Evolutionary conservation across 225 moss, liverwort and hornwort genomes (phyloP).

Genomic region (Anthoceros angustus): DNA sequence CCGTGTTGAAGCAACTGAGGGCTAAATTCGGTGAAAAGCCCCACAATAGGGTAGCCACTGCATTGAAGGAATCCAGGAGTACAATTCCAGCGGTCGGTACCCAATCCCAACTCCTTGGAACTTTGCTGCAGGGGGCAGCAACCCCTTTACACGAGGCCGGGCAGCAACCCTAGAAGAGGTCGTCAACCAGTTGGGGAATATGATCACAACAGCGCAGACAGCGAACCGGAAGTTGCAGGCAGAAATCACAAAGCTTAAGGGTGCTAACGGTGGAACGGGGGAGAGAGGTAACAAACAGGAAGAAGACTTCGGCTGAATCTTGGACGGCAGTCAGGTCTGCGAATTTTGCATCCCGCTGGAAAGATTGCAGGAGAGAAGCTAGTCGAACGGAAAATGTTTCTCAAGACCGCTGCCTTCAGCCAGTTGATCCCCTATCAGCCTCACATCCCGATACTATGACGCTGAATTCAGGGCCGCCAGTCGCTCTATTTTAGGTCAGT

Average conservation of each 20-base stretch:
- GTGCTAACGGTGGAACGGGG: neutral
- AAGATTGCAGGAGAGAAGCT: neutral
- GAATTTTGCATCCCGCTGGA: neutral
- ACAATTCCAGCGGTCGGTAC: conserved; percentile 34
- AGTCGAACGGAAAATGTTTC: neutral
- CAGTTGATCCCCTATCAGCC: neutral
- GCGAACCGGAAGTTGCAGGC: neutral
- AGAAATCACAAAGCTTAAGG: neutral
- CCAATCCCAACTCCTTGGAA: conserved; percentile 23
- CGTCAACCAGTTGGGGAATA: neutral
- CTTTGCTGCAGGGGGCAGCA: conserved; percentile 9
- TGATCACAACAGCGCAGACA: neutral
- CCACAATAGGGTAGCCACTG: conserved; percentile 19
- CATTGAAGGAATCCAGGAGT: conserved; percentile 21
- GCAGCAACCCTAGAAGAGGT: neutral
- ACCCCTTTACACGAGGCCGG: neutral
- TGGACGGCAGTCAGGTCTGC: neutral
- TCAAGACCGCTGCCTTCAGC: neutral
- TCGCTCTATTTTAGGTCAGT: neutral
- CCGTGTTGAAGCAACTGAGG: conserved; percentile 16
- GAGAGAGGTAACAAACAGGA: neutral
- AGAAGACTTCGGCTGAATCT: neutral
- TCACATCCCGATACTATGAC: neutral
- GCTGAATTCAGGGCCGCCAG: neutral
- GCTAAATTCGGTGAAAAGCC: conserved; percentile 18